phyloP scores from a whole-genome alignment of 1,139 yeast species.

The Barnettozyma hawaiiensis region DNA sequence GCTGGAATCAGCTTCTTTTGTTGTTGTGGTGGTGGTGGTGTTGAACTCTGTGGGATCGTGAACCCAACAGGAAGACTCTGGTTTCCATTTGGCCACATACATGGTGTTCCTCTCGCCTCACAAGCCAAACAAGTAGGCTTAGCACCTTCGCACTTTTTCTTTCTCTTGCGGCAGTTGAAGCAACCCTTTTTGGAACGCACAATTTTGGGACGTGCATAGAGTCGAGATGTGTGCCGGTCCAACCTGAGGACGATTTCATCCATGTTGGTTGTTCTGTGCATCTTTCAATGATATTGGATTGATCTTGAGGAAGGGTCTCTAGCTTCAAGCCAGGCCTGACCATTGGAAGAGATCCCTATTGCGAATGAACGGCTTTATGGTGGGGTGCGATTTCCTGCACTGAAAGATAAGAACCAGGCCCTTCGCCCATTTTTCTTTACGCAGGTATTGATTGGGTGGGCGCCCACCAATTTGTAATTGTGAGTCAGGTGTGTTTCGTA shows the following conservation, averaged over 20 bases:
- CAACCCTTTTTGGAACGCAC: constrained; percentile 15
- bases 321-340: too few species aligned
- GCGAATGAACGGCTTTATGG: too few species aligned
- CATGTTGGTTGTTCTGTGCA: not conserved
- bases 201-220: not conserved
- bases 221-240: not conserved
- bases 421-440: too few species aligned
- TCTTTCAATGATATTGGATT: not conserved
- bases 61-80: not conserved
- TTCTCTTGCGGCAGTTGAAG: constrained; percentile 22
- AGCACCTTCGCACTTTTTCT: constrained; percentile 19
- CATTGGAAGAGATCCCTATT: too few species aligned
- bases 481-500: too few species aligned
- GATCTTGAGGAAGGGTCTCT: not conserved
- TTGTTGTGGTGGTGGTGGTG: too few species aligned
- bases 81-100: not conserved
- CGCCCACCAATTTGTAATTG: too few species aligned
- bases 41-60: not conserved
- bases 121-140: not conserved
- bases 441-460: too few species aligned
- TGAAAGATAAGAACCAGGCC: too few species aligned
- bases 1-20: not conserved
- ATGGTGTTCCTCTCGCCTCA: not conserved
- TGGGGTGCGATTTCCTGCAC: too few species aligned
- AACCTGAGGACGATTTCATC: not conserved